Evolutionary conservation across 257 asterid species (phyloP).

Genomic region (Gentiana dahurica): DNA sequence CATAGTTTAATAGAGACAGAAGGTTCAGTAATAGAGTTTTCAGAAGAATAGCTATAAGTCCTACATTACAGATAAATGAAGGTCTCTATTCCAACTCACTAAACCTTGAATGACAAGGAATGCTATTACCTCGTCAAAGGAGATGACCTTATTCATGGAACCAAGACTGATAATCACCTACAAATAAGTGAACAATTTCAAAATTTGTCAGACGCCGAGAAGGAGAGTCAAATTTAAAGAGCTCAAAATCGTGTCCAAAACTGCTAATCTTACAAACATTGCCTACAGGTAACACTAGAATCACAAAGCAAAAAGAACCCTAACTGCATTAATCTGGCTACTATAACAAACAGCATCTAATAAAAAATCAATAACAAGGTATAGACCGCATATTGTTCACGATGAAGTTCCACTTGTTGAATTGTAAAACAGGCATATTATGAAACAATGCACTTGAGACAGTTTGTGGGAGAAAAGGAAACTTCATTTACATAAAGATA

Average conservation of each 20-base stretch:
- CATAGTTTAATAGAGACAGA: no score
- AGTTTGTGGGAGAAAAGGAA: no score
- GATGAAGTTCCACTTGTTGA: neutral
- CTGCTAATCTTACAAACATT: no score
- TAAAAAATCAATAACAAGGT: neutral
- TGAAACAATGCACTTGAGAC: no score
- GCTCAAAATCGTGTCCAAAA: no score
- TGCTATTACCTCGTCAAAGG: constrained; percentile 74
- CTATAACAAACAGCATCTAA: neutral
- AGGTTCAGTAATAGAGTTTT: no score
- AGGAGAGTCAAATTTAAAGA: neutral
- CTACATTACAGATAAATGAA: no score
- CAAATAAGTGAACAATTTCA: neutral
- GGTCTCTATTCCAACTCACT: neutral
- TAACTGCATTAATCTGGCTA: neutral
- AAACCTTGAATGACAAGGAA: neutral
- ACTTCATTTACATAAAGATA: no score
- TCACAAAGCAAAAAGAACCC: no score
- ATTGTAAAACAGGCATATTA: neutral
- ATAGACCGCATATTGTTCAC: neutral
- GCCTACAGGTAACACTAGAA: neutral
- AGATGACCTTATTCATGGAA: constrained; percentile 68
- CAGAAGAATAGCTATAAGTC: no score
- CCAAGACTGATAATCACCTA: constrained; percentile 82
- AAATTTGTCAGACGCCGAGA: constrained; percentile 1